phyloP scores from a whole-genome alignment of 805 yeast species.

The Isabelozyma gotoi region DNA sequence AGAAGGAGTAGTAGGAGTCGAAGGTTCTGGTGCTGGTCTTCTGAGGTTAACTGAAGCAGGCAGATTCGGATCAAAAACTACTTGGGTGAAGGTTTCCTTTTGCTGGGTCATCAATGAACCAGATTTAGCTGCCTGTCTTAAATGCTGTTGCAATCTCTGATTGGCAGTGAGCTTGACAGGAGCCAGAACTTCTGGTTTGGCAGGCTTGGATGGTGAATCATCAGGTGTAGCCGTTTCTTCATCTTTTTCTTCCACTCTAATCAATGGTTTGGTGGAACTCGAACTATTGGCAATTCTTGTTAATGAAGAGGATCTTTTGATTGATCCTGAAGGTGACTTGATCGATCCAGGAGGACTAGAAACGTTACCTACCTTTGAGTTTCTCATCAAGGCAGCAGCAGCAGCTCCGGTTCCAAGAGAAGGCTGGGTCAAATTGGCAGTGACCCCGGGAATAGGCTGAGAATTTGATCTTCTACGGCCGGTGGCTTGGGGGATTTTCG shows the following conservation, averaged over 20 bases:
- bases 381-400: slow-evolving; percentile 26
- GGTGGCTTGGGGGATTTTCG: slow-evolving; percentile 6
- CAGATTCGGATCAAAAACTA: slow-evolving; percentile 39
- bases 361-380: slow-evolving; percentile 4
- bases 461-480: slow-evolving; percentile 38
- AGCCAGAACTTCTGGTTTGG: not conserved
- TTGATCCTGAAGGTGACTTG: slow-evolving; percentile 20
- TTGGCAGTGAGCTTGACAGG: slow-evolving; percentile 29
- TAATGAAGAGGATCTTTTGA: slow-evolving; percentile 10
- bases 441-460: slow-evolving; percentile 22
- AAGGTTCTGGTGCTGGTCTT: slow-evolving; percentile 6
- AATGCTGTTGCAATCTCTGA: slow-evolving; percentile 39
- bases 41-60: slow-evolving; percentile 22
- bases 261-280: slow-evolving; percentile 12
- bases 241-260: slow-evolving; percentile 20
- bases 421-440: not conserved
- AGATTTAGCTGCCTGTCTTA: slow-evolving; percentile 35
- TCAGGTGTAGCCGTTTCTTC: not conserved
- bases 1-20: slow-evolving; percentile 3
- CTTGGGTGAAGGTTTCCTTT: slow-evolving; percentile 32
- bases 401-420: slow-evolving; percentile 13
- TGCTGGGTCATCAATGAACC: slow-evolving; percentile 40
- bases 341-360: slow-evolving; percentile 6
- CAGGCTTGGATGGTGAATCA: not conserved
- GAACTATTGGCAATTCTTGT: slow-evolving; percentile 3